phyloP scores from a whole-genome alignment of 1,284 basidiomycete genomes.

The Ceratobasidium sp. region DNA sequence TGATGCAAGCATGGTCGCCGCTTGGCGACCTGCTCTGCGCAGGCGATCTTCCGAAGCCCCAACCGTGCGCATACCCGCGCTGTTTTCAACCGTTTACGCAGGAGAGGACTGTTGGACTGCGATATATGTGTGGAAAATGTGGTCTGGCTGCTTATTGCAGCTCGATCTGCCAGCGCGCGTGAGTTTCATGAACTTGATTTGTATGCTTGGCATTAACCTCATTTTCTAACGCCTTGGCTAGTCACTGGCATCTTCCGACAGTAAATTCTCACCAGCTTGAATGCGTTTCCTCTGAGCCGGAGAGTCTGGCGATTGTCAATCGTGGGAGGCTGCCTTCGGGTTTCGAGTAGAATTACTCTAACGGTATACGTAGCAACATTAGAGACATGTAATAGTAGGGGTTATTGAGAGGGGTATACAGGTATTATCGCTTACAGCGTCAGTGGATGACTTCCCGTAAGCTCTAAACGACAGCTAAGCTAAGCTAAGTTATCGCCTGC shows the following conservation, averaged over 20 bases:
- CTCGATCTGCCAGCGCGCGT: conserved; percentile 3
- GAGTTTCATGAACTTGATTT: background rate
- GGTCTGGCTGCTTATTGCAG: background rate
- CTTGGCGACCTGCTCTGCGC: background rate
- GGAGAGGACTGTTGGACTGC: background rate
- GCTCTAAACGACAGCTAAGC: too few species aligned
- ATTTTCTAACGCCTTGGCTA: background rate
- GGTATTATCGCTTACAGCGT: too few species aligned
- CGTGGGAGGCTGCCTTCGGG: too few species aligned
- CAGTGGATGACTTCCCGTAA: too few species aligned
- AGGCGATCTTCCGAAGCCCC: background rate
- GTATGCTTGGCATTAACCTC: too few species aligned
- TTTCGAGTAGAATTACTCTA: too few species aligned
- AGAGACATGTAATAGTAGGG: too few species aligned
- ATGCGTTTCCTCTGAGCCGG: background rate
- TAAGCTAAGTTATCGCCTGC: too few species aligned
- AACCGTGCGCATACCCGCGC: conserved; percentile 21
- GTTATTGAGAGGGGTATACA: too few species aligned
- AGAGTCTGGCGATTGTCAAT: too few species aligned
- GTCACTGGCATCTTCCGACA: conserved; percentile 17
- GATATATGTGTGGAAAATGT: conserved; percentile 11
- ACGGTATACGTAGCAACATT: too few species aligned
- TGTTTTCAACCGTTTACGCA: background rate
- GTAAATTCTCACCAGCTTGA: background rate
- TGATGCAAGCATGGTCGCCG: background rate